Percentiles rank a stretch among this genome's conserved stretches.
phyloP scores from a whole-genome alignment of 2,329 filamentous ascomycete genomes.

The Penicillium sp. region DNA sequence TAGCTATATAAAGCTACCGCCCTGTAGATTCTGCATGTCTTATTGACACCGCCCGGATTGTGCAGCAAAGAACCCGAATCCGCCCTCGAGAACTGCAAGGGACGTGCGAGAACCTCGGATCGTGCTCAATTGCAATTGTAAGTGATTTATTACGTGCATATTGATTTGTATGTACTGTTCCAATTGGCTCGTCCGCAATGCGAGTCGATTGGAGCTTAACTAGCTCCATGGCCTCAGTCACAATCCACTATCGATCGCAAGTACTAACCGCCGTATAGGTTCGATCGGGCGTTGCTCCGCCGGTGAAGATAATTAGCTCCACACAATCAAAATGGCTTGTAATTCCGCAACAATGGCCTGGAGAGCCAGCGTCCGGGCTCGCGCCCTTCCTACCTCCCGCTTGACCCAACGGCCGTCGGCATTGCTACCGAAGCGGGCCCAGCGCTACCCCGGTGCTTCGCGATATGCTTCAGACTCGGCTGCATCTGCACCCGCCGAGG shows the following conservation, averaged over 20 bases:
- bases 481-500: slow-evolving; percentile 9
- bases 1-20: background rate
- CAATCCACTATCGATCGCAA: slow-evolving; percentile 3
- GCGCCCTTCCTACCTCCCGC: slow-evolving; percentile 25
- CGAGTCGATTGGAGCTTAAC: background rate
- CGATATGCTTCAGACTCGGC: slow-evolving; percentile 28
- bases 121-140: slow-evolving; percentile 22
- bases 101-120: slow-evolving; percentile 21
- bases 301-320: slow-evolving; percentile 18
- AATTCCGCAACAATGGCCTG: slow-evolving; percentile 27
- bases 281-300: slow-evolving; percentile 19
- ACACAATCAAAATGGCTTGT: slow-evolving; percentile 24
- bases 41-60: slow-evolving; percentile 17
- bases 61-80: slow-evolving; percentile 19
- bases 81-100: slow-evolving; percentile 22
- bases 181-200: background rate
- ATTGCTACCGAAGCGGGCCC: slow-evolving; percentile 16
- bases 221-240: background rate
- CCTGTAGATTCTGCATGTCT: background rate
- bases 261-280: slow-evolving; percentile 19
- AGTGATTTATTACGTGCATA: slow-evolving; percentile 6
- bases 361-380: slow-evolving; percentile 29
- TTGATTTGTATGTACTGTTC: background rate
- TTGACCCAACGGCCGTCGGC: slow-evolving; percentile 26
- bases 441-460: slow-evolving; percentile 14